Conservation (phyloP, 352 stramenopile genomes). For the Globisporangium polare region DNA sequence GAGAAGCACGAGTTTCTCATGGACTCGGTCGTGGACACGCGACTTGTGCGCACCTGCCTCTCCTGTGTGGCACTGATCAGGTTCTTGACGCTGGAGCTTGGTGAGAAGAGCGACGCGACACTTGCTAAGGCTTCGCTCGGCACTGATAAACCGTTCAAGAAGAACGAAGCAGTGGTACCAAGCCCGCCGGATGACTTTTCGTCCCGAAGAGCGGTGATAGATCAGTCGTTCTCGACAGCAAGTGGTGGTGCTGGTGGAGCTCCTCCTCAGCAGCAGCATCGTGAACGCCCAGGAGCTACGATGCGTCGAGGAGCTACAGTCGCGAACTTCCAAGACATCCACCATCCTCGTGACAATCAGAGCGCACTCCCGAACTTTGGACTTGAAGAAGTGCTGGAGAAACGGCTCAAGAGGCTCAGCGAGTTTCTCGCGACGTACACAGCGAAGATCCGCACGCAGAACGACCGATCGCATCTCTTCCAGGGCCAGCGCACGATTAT, state of each 20-base stretch:
- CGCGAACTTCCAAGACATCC: background rate
- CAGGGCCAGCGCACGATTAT: slow-evolving; percentile 27
- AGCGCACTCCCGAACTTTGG: background rate
- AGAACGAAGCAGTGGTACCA: background rate
- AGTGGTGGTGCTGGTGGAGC: background rate
- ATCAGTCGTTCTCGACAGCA: slow-evolving; percentile 8
- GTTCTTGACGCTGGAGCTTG: slow-evolving; percentile 49
- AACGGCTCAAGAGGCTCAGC: slow-evolving; percentile 15
- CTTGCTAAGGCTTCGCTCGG: background rate
- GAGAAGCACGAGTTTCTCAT: slow-evolving; percentile 69
- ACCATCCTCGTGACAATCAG: background rate
- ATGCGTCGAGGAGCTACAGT: slow-evolving; percentile 2
- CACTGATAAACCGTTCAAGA: background rate
- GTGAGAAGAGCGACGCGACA: slow-evolving; percentile 2
- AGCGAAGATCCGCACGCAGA: slow-evolving; percentile 19
- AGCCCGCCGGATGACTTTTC: slow-evolving; percentile 3
- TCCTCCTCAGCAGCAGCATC: background rate
- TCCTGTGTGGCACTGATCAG: slow-evolving; percentile 58
- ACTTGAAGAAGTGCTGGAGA: background rate
- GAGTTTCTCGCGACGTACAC: slow-evolving; percentile 33
- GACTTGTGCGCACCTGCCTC: slow-evolving; percentile 48
- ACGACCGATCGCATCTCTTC: slow-evolving; percentile 29
- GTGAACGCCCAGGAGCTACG: background rate
- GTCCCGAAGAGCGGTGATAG: slow-evolving; percentile 8
- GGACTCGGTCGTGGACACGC: slow-evolving; percentile 59